phyloP scores from a whole-genome alignment of 2,329 filamentous ascomycete species.

The Escovopsis sp. region DNA sequence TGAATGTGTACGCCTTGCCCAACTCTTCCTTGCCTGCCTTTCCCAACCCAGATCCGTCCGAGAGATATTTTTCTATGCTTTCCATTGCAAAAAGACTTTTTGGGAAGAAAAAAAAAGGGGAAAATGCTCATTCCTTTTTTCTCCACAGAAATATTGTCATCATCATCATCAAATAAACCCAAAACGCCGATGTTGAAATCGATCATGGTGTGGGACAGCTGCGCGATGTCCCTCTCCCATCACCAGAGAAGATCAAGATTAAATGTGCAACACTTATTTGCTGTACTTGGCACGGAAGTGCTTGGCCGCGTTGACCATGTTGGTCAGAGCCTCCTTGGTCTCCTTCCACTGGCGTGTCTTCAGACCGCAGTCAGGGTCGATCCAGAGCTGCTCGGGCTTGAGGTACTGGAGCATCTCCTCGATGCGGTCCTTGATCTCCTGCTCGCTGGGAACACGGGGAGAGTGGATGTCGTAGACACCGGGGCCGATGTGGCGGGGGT shows the following conservation, averaged over 20 bases:
- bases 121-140: conserved; percentile 17
- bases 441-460: conserved; percentile 87
- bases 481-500: conserved; percentile 95
- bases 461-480: conserved; percentile 99
- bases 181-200: conserved; percentile 47
- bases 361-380: conserved; percentile 97
- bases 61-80: conserved; percentile 14
- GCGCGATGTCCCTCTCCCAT: conserved; percentile 11
- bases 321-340: conserved; percentile 88
- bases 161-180: conserved; percentile 20
- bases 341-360: conserved; percentile 99
- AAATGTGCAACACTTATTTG: conserved; percentile 32
- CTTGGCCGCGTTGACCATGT: conserved; percentile 98
- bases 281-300: conserved; percentile 82
- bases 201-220: conserved; percentile 25
- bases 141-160: conserved; percentile 1
- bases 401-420: conserved; percentile 97
- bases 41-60: conserved; percentile 6
- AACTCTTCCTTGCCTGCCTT: conserved; percentile 10
- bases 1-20: conserved; percentile 25
- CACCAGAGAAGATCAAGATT: conserved; percentile 7
- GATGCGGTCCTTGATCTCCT: conserved; percentile 97
- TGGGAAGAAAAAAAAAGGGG: conserved; percentile 13
- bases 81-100: conserved; percentile 16
- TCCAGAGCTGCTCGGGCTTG: conserved; percentile 97